These are phyloP conservation scores for Polytolypa hystricis DNA, from an alignment of 2,329 filamentous ascomycete species.

Conservation along the genomic window DNA sequence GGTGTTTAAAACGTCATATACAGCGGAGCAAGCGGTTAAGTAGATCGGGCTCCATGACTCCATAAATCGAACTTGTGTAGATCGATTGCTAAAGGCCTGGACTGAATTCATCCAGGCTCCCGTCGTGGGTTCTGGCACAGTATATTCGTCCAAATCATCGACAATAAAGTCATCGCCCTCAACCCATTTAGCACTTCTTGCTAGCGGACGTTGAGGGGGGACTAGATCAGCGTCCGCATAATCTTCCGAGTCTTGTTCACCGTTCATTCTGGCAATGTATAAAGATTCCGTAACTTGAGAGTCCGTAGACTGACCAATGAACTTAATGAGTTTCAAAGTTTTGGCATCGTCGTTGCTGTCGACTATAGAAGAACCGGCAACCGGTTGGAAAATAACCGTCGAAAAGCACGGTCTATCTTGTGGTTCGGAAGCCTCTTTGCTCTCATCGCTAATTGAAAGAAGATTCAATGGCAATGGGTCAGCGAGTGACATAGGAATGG, in stretches of 20 bases:
- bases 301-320: constrained; percentile 24
- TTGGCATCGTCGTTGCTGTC: constrained; percentile 13
- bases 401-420: constrained; percentile 15
- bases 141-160: constrained; percentile 23
- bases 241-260: background rate
- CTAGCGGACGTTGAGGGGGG: background rate
- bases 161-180: constrained; percentile 25
- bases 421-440: constrained; percentile 3
- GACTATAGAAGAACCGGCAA: constrained; percentile 16
- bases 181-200: constrained; percentile 2
- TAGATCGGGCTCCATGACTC: constrained; percentile 7
- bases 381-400: constrained; percentile 24
- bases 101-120: background rate
- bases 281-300: constrained; percentile 26
- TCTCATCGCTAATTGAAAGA: constrained; percentile 12
- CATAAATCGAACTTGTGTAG: too few species aligned
- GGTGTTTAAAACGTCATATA: background rate
- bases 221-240: constrained; percentile 2
- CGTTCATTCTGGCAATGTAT: constrained; percentile 15
- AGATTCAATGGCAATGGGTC: constrained; percentile 26
- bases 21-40: background rate
- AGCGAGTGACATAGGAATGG: constrained; percentile 15
- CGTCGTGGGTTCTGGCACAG: background rate
- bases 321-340: constrained; percentile 22
- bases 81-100: too few species aligned